A percentile compares a stretch with the other conserved stretches of the same genome.
Evolutionary conservation across 495 filamentous ascomycete genomes (phyloP).

Genomic region (Penicillium bovifimosum): DNA sequence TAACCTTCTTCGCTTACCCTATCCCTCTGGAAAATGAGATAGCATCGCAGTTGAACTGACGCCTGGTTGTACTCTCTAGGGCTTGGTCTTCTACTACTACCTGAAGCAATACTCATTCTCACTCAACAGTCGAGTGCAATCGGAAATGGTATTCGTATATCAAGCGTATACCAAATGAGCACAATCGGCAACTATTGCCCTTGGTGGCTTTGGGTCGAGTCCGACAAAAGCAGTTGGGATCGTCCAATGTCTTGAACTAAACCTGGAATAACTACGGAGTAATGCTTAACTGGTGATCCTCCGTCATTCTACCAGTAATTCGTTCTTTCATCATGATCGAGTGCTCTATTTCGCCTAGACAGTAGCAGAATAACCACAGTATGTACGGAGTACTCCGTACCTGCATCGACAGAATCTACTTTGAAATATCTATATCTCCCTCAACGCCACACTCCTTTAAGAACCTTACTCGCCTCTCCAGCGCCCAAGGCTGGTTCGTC

Average conservation of each 20-base stretch:
- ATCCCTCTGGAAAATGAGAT: too few species aligned
- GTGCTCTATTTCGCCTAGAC: too few species aligned
- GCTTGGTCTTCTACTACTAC: too few species aligned
- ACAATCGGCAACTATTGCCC: background rate
- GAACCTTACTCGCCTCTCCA: background rate
- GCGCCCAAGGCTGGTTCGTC: background rate
- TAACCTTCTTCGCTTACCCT: too few species aligned
- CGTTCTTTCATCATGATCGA: background rate
- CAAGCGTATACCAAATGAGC: background rate
- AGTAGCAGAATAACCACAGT: background rate
- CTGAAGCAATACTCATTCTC: too few species aligned
- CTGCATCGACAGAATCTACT: too few species aligned
- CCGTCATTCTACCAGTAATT: background rate
- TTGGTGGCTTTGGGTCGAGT: background rate
- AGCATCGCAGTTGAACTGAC: too few species aligned
- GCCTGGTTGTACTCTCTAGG: too few species aligned
- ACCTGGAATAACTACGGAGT: too few species aligned
- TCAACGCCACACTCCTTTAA: background rate
- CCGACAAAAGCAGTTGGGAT: background rate
- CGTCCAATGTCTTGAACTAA: background rate
- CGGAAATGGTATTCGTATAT: background rate
- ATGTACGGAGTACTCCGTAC: background rate
- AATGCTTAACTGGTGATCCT: constrained; percentile 4
- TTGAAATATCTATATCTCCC: background rate
- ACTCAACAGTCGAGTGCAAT: too few species aligned